Base-by-base conservation (phyloP, 805 yeast species). In the Sugiyamaella mastotermitis region DNA sequence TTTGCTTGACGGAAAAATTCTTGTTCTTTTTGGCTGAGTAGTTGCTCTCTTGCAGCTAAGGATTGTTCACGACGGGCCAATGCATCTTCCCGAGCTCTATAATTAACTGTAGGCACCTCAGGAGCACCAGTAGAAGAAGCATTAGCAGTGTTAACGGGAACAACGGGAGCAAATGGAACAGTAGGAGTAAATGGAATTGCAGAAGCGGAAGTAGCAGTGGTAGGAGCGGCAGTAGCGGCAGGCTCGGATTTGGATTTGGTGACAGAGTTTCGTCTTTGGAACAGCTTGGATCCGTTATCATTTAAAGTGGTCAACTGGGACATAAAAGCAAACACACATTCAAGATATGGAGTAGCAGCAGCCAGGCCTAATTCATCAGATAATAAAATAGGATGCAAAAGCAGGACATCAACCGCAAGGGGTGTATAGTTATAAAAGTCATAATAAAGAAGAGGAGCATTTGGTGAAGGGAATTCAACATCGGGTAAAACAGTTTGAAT, bases 321-420 rank as follows among this genome's bases (percentile, higher is more conserved):
- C 43, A 55, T 38, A 37, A 54, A 48, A 5, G 95, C 86, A 56
- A 85, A 88, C 41, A 85, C 63, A 50, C 84, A 84, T 62, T 88
- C 97, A 57, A 88, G 67, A 57, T 88, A 88, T 2, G 97, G 96
- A 0, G 96, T 85, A 9, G 37, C 20, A 14, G 34, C 16, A 22
- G 25, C 14, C 20, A 32, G 30, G 11, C 31, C 32, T 6, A 32
- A 30, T 56, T 87, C 95, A 62, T 87, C 95, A n/a, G 92, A 95
- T 41, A 87, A 66, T 39, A 88, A 65, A 37, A 88, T 88, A 4
- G 95, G 94, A 55, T 86, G 94, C 45, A 88, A 70, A 38, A 88
- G 64, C 30, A 86, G 65, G 54, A 86, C 68, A 62, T 88, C 97
- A 29, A 83, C 66, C 44, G 80, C 76, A 43, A 84, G 58, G 31